phyloP scores from a whole-genome alignment of 257 asterid genomes.

The Jacaranda mimosifolia region DNA sequence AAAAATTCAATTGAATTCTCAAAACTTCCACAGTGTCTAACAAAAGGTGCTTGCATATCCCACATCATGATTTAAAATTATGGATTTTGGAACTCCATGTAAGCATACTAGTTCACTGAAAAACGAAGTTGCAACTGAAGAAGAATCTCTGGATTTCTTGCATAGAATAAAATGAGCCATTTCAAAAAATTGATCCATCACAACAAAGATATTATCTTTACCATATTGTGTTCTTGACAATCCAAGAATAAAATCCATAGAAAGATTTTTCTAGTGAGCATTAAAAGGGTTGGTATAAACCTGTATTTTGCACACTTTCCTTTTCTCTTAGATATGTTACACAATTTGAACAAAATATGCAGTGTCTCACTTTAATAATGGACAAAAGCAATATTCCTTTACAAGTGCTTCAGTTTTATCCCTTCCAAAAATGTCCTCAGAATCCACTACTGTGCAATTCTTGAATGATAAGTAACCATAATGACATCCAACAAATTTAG shows the following conservation, averaged over 20 bases:
- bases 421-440: conserved; percentile 24
- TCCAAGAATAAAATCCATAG: conserved; percentile 25
- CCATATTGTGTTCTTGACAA: background rate
- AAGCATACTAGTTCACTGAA: too few relatives aligned
- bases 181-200: background rate
- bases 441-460: background rate
- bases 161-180: too few relatives aligned
- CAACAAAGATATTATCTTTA: background rate
- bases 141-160: too few relatives aligned
- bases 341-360: conserved; percentile 18
- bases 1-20: too few relatives aligned
- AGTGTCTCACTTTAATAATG: background rate
- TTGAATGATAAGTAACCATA: background rate
- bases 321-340: background rate
- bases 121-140: too few relatives aligned
- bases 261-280: background rate
- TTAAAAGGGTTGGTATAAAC: background rate
- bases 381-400: conserved; percentile 7
- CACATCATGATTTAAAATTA: too few relatives aligned
- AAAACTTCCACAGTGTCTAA: too few relatives aligned
- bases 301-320: background rate
- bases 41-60: too few relatives aligned
- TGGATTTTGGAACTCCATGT: too few relatives aligned
- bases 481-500: too few relatives aligned
- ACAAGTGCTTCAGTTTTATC: conserved; percentile 15